A percentile compares a stretch with the other conserved stretches of the same genome.
phyloP scores from a whole-genome alignment of 108 stramenopile genomes.

The Pseudonitzschia pungens region DNA sequence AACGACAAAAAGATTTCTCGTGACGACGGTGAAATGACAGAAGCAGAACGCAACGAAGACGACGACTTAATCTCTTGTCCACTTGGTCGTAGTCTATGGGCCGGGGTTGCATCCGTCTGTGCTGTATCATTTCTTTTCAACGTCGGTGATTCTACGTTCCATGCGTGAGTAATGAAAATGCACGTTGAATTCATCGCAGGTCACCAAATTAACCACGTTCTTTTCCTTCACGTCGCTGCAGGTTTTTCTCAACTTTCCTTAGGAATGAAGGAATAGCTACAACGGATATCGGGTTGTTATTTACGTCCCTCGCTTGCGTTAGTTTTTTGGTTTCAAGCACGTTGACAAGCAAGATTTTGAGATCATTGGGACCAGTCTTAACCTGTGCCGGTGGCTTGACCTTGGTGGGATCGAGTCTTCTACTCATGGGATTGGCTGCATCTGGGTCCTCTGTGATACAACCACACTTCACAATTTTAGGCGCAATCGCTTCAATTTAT shows the following conservation, averaged over 20 bases:
- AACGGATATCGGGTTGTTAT: conserved; percentile 58
- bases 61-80: conserved; percentile 63
- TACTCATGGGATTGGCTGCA: conserved; percentile 49
- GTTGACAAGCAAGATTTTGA: conserved; percentile 45
- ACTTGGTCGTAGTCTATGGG: conserved; percentile 59
- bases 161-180: conserved; percentile 38
- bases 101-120: conserved; percentile 70
- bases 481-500: conserved; percentile 60
- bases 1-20: not conserved
- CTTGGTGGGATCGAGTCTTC: conserved; percentile 53
- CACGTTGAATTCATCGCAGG: not conserved
- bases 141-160: conserved; percentile 72
- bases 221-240: not conserved
- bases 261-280: conserved; percentile 54
- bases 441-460: conserved; percentile 22
- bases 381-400: conserved; percentile 66
- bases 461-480: conserved; percentile 28
- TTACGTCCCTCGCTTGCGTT: conserved; percentile 66
- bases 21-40: not conserved
- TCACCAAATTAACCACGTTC: not conserved
- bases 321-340: conserved; percentile 60
- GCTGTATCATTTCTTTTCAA: conserved; percentile 67
- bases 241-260: conserved; percentile 66
- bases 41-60: conserved; percentile 6
- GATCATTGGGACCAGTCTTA: conserved; percentile 55